Evolutionary conservation across 2,329 filamentous ascomycete species (phyloP).

Genomic region (Phialophora expanda): DNA sequence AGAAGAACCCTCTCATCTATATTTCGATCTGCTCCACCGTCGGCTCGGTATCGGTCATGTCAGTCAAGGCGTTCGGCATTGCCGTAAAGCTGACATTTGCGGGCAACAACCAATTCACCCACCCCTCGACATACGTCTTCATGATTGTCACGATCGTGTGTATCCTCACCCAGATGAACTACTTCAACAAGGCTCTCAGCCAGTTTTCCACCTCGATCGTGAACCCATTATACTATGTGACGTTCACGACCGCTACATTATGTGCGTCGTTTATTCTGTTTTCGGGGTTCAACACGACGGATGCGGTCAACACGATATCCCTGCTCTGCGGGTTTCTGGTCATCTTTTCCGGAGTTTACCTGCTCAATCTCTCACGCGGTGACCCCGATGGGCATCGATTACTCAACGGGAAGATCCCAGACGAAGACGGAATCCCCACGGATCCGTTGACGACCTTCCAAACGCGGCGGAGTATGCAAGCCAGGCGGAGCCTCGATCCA

Average conservation of each 20-base stretch:
- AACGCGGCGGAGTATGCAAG: slow-evolving; percentile 92
- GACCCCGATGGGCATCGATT: slow-evolving; percentile 80
- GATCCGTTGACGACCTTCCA: slow-evolving; percentile 89
- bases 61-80: slow-evolving; percentile 97
- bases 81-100: slow-evolving; percentile 92
- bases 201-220: slow-evolving; percentile 98
- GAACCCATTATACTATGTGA: slow-evolving; percentile 96
- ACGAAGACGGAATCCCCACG: slow-evolving; percentile 81
- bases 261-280: slow-evolving; percentile 96
- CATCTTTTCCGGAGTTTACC: slow-evolving; percentile 93
- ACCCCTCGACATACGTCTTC: slow-evolving; percentile 96
- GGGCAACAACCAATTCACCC: slow-evolving; percentile 92
- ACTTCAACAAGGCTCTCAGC: slow-evolving; percentile 97
- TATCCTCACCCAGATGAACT: slow-evolving; percentile 99
- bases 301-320: slow-evolving; percentile 88
- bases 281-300: slow-evolving; percentile 92
- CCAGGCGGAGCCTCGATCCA: slow-evolving; percentile 66
- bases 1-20: slow-evolving; percentile 94
- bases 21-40: slow-evolving; percentile 98
- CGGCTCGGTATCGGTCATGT: slow-evolving; percentile 97
- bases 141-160: slow-evolving; percentile 90
- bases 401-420: slow-evolving; percentile 60
- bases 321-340: slow-evolving; percentile 90
- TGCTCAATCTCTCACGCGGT: slow-evolving; percentile 90
- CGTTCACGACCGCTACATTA: slow-evolving; percentile 92